Conservation (phyloP, 2,329 filamentous ascomycete species). For the Leptosphaerulina australis region DNA sequence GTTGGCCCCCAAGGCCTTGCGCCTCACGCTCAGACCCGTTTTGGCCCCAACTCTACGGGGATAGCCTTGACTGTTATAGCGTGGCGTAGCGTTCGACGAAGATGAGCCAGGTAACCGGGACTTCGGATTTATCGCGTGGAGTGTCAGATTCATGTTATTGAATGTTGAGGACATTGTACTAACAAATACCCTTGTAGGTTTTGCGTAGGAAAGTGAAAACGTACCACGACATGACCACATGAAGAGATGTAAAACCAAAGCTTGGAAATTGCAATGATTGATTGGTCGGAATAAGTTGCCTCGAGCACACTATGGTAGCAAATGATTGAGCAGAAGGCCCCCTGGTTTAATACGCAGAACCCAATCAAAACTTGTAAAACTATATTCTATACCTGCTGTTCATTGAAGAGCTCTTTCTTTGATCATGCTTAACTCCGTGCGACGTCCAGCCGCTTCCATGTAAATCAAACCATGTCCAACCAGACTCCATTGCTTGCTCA, state of each 20-base stretch:
- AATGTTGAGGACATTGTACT: background rate
- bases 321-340: background rate
- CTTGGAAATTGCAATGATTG: background rate
- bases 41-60: slow-evolving; percentile 3
- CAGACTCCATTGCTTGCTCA: slow-evolving; percentile 20
- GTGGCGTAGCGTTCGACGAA: slow-evolving; percentile 31
- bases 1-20: background rate
- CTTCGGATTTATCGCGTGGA: background rate
- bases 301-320: background rate
- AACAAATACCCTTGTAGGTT: slow-evolving; percentile 18
- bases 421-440: background rate
- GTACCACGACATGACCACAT: too few relatives aligned
- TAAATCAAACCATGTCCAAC: background rate
- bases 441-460: too few relatives aligned
- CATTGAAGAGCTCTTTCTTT: slow-evolving; percentile 24
- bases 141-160: background rate
- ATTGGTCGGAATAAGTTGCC: background rate
- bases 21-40: slow-evolving; percentile 6
- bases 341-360: background rate
- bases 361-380: background rate
- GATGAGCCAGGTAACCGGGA: slow-evolving; percentile 3
- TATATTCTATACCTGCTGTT: slow-evolving; percentile 13
- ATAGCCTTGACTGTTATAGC: slow-evolving; percentile 26
- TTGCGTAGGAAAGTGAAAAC: slow-evolving; percentile 28
- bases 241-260: background rate